Evolutionary conservation across 371 early-diverging fungal genomes (phyloP), one percentile per base, ranked within the genome.

Genomic region (Dipsacomyces acuminosporus): DNA sequence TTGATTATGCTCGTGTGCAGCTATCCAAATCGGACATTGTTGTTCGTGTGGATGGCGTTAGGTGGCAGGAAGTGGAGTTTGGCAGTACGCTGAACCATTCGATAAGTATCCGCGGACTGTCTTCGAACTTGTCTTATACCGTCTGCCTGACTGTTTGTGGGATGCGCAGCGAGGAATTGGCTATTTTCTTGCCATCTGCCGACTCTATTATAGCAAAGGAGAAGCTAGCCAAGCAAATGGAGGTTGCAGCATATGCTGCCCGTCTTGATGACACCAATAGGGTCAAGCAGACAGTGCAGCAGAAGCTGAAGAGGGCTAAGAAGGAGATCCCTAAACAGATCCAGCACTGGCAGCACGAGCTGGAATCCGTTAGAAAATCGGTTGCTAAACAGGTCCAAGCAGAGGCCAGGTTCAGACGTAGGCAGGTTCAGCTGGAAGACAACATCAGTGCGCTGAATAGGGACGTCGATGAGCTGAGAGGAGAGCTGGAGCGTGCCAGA

Each of bases 111-210:
- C 55, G 64, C 52, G 48, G 40, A 1, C 36, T 69, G 18, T 15
- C 51, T 15, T 18, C 25, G 11, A 44, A 48, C 48, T 21, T 18
- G 19, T 17, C 45, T 13, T 41, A 59, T 38, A 30, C 52, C 13
- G 25, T 69, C 13, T 33, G 52, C 19, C 30, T 69, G 18, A 14
- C 64, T 0, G 23, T 69, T 3, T 64, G 59, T 21, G 64, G 69
- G 3, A 46, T 69, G 64, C 59, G 64, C 45, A 69, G 69, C 49
- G 59, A 63, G 19, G 64, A 63, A 20, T 49, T 69, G 21, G 13
- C 9, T 11, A 49, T 69, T 18, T 43, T 11, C 18, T 21, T 36
- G 53, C 36, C 25, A 13, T 23, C 34, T 43, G 33, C 11, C 11
- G 38, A 38, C 8, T 38, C 38, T 4, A n/a, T 13, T n/a, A 11